Conservation (phyloP, 768 basidiomycete species). For the Suillus subaureus region DNA sequence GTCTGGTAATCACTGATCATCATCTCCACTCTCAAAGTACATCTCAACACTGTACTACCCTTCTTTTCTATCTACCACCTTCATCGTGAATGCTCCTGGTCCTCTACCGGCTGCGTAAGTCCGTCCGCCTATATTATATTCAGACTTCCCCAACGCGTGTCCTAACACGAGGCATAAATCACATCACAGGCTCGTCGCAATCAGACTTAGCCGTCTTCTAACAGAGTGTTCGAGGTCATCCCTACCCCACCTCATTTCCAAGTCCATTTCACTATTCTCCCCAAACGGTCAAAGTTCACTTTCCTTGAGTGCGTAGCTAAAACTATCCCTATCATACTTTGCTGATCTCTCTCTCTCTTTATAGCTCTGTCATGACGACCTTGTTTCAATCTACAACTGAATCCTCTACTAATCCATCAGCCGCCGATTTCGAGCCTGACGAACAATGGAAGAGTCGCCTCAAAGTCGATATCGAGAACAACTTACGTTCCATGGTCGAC, state of each 20-base stretch:
- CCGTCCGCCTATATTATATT: constrained; percentile 10
- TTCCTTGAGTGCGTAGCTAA: constrained; percentile 6
- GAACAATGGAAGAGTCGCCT: constrained; percentile 54
- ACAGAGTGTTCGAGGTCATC: constrained; percentile 21
- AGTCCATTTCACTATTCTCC: constrained; percentile 13
- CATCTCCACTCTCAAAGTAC: background rate
- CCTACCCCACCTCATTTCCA: constrained; percentile 15
- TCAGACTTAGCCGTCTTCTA: constrained; percentile 14
- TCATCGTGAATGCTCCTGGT: constrained; percentile 19
- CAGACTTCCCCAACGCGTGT: constrained; percentile 45
- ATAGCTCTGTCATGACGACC: constrained; percentile 23
- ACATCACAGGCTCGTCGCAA: constrained; percentile 37
- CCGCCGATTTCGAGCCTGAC: constrained; percentile 48
- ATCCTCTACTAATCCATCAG: constrained; percentile 13
- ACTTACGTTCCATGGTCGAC: constrained; percentile 45
- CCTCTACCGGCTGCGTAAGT: constrained; percentile 22
- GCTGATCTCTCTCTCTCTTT: constrained; percentile 2
- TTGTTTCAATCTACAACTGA: constrained; percentile 21
- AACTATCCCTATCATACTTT: background rate
- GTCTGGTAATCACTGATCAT: constrained; percentile 8
- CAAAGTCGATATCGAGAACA: constrained; percentile 53
- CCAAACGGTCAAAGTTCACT: constrained; percentile 4
- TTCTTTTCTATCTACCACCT: background rate
- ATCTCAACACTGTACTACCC: background rate
- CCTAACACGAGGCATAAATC: constrained; percentile 58